Base-by-base conservation (phyloP, 148 eudicot species). In the Salicornia ramosissima region DNA sequence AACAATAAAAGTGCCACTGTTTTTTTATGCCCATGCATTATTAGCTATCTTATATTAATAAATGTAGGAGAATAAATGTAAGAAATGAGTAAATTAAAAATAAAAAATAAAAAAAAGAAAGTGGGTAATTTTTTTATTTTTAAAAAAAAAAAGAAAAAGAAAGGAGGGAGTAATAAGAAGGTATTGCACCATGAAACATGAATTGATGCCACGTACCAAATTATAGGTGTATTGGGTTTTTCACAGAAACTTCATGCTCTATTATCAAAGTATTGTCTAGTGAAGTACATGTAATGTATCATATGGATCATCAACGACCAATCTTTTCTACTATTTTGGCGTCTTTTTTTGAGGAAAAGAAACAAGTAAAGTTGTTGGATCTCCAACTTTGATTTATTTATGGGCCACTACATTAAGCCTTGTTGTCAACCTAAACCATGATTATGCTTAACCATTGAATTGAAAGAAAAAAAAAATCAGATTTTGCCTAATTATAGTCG, bases 381-480 rank as follows among this genome's bases (percentile, higher is more conserved):
- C 74, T 61, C 45, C 47, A 47, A 61, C 40, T 47, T 60, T 34
- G 29, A 49, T 49, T n/a, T 18, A 14, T 49, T 60, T 71, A 50
- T 71, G 33, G 45, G 34, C 67, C 49, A 60, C 39, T 14, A 71
- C 3, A 53, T 43, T 22, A 42, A 15, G 40, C 45, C 50, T 56
- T 73, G 46, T 73, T 73, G 56, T 73, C 46, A 40, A 65, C 52
- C 54, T 29, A 73, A 65, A 25, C 64, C 54, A 34, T 64, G 31
- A 61, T 65, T 42, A 45, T 55, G 69, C 70, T 70, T 64, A 73
- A 65, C 76, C 59, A 40, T 73, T 73, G 36, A 56, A 65, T 33
- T 56, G n/a, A 22, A 34, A 51, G 13, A 15, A 46, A 42, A 0
- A 3, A 8, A 36, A 14, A 49, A 55, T 68, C 75, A 42, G 65